A percentile compares a stretch with the other conserved stretches of the same genome.
These are phyloP conservation scores for Crithidia acanthocephali DNA, from an alignment of 208 protist genomes.

Conservation along the genomic window DNA sequence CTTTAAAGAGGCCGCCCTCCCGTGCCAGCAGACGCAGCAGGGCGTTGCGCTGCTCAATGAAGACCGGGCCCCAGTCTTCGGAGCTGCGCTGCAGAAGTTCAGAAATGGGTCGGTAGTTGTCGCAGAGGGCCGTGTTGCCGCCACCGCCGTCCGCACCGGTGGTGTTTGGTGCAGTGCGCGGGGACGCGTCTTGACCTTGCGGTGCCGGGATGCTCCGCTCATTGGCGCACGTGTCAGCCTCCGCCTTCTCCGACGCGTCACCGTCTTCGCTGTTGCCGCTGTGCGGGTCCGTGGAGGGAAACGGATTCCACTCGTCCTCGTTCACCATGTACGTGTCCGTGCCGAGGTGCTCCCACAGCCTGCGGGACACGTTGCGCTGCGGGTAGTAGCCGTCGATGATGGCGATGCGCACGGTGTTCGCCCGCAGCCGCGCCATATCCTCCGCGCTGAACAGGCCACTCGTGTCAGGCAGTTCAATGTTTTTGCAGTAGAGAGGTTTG, in stretches of 20 bases:
- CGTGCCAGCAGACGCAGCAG: constrained; percentile 22
- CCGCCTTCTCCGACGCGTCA: no score
- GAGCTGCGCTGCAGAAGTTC: constrained; percentile 7
- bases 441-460: constrained; percentile 7
- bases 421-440: constrained; percentile 20
- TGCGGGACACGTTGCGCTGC: constrained; percentile 17
- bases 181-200: neutral
- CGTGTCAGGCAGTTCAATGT: constrained; percentile 11
- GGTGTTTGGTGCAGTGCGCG: neutral
- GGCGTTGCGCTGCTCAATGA: constrained; percentile 21
- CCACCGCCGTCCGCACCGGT: neutral
- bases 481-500: constrained; percentile 1
- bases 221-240: no score
- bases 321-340: constrained; percentile 13
- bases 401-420: constrained; percentile 30
- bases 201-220: no score
- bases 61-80: constrained; percentile 15
- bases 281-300: neutral
- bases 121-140: neutral
- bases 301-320: constrained; percentile 9
- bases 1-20: constrained; percentile 23
- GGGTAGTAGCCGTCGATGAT: constrained; percentile 47
- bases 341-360: constrained; percentile 11
- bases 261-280: neutral
- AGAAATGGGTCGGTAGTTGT: neutral